Base-by-base conservation (phyloP, 257 asterid genomes). In the Primulina tabacum region DNA sequence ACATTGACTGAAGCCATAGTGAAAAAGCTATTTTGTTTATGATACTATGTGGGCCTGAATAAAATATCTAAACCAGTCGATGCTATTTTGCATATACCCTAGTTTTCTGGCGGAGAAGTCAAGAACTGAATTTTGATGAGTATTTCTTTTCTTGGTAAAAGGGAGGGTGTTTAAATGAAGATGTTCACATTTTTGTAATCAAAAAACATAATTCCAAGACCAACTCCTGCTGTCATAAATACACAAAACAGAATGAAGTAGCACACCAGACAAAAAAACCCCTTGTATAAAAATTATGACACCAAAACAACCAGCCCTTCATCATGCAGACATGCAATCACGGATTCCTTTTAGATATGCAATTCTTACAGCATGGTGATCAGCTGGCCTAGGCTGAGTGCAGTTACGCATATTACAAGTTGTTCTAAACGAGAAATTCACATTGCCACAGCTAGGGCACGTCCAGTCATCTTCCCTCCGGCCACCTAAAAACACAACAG, bases 391-490 rank as follows among this genome's bases (percentile, higher is more conserved):
- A 14, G 68, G 58, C 33, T 70, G 74, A 26, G 74, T 70, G 62
- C 74, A 70, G 64, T 70, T 70, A 24, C 74, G 74, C 74, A 70
- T 40, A 24, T 70, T 70, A 33, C 74, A 70, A 50, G 68, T 70
- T 12, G 68, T 70, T 58, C 74, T 60, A 60, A 43, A 38, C 17
- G 69, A 65, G 30, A 12, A 90, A 84, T 90, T 90, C 65, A 88
- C 58, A 60, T 88, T 88, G 47, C 96, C 95, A 79, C 96, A 90
- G 79, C 96, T 90, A 12, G 95, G 90, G 68, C 97, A 90, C 37
- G 96, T 90, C 97, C 96, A 90, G 71, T 90, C 97, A 85, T 90
- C 97, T 84, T 90, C 97, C 79, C 97, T 87, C 34, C 97, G 95
- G 33, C 90, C 92, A 75, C 97, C 96, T 90, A 72, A 67, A 81